These are phyloP conservation scores for Malbranchea cinnamomea DNA, from an alignment of 2,329 filamentous ascomycete species.

Conservation along the genomic window DNA sequence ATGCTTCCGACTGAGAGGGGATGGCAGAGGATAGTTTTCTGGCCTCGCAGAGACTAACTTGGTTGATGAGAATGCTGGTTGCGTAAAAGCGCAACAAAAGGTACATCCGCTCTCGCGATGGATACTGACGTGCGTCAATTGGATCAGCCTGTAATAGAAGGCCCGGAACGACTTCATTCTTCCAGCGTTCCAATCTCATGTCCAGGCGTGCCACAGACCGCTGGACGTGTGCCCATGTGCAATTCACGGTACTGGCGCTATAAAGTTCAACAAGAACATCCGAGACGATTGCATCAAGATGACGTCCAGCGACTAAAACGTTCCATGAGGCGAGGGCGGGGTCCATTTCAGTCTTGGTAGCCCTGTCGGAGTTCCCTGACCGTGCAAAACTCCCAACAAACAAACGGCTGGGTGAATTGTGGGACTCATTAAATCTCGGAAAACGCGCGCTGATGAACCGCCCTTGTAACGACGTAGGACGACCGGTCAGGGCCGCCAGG, in stretches of 20 bases:
- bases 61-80: conserved; percentile 21
- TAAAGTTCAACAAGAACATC: conserved; percentile 20
- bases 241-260: conserved; percentile 13
- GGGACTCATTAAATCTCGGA: conserved; percentile 15
- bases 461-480: conserved; percentile 19
- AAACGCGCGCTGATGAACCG: conserved; percentile 17
- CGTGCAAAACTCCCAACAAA: background rate
- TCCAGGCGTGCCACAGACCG: conserved; percentile 15
- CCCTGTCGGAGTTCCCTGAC: background rate
- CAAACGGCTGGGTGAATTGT: background rate
- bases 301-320: conserved; percentile 8
- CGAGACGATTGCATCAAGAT: conserved; percentile 15
- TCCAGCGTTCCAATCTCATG: conserved; percentile 21
- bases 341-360: background rate
- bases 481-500: conserved; percentile 22
- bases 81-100: conserved; percentile 16
- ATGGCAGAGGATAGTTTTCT: conserved; percentile 18
- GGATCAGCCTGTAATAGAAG: conserved; percentile 3
- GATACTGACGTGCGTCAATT: background rate
- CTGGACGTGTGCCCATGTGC: conserved; percentile 23
- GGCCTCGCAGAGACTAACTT: conserved; percentile 23
- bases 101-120: conserved; percentile 8
- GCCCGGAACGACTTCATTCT: conserved; percentile 14
- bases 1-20: conserved; percentile 16
- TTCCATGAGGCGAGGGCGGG: background rate